Percentiles rank a stretch among this genome's conserved stretches.
Conservation (phyloP, 2,329 filamentous ascomycete species). For the Fusarium sarcochroum region DNA sequence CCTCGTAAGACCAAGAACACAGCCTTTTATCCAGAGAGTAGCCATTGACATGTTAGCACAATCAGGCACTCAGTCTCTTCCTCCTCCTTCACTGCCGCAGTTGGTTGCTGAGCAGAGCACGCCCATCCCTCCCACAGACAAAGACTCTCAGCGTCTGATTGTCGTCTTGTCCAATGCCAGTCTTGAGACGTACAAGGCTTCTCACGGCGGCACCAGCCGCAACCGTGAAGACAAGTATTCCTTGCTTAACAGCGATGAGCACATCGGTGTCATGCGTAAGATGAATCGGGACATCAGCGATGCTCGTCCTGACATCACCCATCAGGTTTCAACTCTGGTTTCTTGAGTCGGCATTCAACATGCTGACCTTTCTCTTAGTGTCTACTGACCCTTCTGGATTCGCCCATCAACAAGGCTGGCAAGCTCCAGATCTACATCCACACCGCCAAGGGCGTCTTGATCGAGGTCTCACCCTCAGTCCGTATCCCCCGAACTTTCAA, state of each 20-base stretch:
- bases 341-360: constrained; percentile 59
- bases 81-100: constrained; percentile 89
- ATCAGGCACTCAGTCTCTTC: constrained; percentile 92
- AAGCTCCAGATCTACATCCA: constrained; percentile 99
- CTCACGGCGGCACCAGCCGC: constrained; percentile 76
- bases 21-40: constrained; percentile 6
- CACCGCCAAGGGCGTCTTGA: constrained; percentile 95
- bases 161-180: constrained; percentile 98
- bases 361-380: constrained; percentile 74
- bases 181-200: constrained; percentile 96
- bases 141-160: constrained; percentile 91
- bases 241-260: constrained; percentile 97
- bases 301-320: constrained; percentile 96
- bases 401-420: constrained; percentile 98
- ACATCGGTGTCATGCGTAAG: constrained; percentile 99
- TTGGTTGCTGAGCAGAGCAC: constrained; percentile 93
- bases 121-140: constrained; percentile 87
- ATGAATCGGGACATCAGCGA: constrained; percentile 99
- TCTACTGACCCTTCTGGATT: constrained; percentile 95
- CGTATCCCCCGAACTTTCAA: constrained; percentile 99
- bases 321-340: constrained; percentile 78
- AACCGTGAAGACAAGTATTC: constrained; percentile 95
- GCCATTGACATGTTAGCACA: constrained; percentile 36
- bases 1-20: constrained; percentile 55
- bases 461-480: constrained; percentile 97